phyloP scores from a whole-genome alignment of 495 filamentous ascomycete species.

The Aspergillus homomorphus region DNA sequence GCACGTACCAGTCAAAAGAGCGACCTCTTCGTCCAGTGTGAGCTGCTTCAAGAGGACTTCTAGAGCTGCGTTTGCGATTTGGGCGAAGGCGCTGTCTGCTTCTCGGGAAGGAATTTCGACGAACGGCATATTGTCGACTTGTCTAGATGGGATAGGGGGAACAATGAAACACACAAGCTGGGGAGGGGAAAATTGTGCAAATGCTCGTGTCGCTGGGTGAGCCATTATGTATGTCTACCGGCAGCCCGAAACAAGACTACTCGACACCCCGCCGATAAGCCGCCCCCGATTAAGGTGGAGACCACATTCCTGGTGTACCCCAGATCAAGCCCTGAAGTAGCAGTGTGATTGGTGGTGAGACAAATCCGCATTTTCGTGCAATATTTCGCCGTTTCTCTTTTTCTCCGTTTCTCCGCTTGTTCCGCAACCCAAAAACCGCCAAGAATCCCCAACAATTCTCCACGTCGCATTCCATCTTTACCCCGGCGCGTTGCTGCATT shows the following conservation, averaged over 20 bases:
- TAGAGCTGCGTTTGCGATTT: slow-evolving; percentile 21
- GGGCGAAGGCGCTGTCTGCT: slow-evolving; percentile 9
- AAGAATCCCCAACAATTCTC: background rate
- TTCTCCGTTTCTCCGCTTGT: slow-evolving; percentile 21
- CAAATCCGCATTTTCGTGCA: too few species aligned
- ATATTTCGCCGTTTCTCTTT: slow-evolving; percentile 24
- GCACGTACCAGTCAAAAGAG: slow-evolving; percentile 44
- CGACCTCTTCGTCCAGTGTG: slow-evolving; percentile 52
- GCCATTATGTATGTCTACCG: too few species aligned
- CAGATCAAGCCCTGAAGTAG: too few species aligned
- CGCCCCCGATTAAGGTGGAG: too few species aligned
- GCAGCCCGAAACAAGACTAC: too few species aligned
- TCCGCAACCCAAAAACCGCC: background rate
- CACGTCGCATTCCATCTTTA: too few species aligned
- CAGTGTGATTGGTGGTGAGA: too few species aligned
- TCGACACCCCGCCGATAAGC: too few species aligned
- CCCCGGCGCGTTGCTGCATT: too few species aligned
- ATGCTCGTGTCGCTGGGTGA: too few species aligned
- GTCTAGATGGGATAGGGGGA: background rate
- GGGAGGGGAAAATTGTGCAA: background rate
- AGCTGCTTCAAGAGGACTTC: slow-evolving; percentile 43
- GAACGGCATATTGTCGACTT: slow-evolving; percentile 7
- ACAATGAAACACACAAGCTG: too few species aligned
- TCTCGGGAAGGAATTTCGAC: background rate
- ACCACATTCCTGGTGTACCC: too few species aligned